Percentiles rank a stretch among this genome's conserved stretches.
Evolutionary conservation across 192 early-diverging fungal genomes (phyloP).

Genomic region (Chytriomyces sp.): DNA sequence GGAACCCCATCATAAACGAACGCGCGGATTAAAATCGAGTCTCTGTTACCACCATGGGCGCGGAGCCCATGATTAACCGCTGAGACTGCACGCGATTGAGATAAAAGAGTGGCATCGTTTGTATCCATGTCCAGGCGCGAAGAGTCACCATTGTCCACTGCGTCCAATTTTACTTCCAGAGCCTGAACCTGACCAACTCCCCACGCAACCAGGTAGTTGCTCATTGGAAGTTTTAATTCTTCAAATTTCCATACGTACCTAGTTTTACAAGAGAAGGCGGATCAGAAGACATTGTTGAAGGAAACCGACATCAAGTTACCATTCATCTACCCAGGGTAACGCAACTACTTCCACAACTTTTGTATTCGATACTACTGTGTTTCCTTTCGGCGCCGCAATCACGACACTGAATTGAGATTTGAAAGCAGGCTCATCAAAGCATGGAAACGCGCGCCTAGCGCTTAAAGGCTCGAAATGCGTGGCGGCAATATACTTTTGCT

Average conservation of each 20-base stretch:
- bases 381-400: slow-evolving; percentile 42
- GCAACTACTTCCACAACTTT: slow-evolving; percentile 36
- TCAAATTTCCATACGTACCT: slow-evolving; percentile 43
- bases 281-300: neutral
- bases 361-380: slow-evolving; percentile 62
- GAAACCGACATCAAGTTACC: neutral
- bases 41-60: neutral
- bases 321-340: neutral
- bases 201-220: slow-evolving; percentile 58
- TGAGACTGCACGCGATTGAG: no score
- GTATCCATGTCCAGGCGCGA: neutral
- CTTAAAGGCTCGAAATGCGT: slow-evolving; percentile 54
- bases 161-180: neutral
- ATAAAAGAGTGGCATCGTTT: neutral
- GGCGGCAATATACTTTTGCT: slow-evolving; percentile 32
- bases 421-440: slow-evolving; percentile 57
- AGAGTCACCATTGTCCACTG: neutral
- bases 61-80: neutral
- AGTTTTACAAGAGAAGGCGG: neutral
- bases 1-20: slow-evolving; percentile 51
- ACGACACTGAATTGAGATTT: slow-evolving; percentile 62
- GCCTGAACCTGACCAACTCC: slow-evolving; percentile 55
- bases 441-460: slow-evolving; percentile 49
- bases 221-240: slow-evolving; percentile 33
- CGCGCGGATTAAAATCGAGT: slow-evolving; percentile 45